Evolutionary conservation across 2,329 filamentous ascomycete species (phyloP).

Genomic region (Botrytis tulipae): DNA sequence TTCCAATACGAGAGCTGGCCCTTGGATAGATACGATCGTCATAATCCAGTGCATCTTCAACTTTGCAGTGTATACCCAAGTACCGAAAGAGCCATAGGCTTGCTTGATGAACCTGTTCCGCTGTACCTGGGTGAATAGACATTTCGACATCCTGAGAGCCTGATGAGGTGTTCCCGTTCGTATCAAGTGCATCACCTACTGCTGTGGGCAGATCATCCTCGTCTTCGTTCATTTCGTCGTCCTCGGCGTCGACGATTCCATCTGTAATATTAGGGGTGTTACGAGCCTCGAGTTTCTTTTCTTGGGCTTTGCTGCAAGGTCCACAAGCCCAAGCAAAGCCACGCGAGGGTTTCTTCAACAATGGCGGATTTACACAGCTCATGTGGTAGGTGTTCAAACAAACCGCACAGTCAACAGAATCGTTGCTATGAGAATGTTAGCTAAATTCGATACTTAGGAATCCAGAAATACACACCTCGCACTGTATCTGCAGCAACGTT

Average conservation of each 20-base stretch:
- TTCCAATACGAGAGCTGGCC: constrained; percentile 87
- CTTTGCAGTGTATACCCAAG: constrained; percentile 89
- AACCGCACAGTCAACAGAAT: constrained; percentile 96
- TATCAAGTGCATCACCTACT: constrained; percentile 51
- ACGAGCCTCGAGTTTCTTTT: constrained; percentile 85
- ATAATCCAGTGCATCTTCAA: constrained; percentile 93
- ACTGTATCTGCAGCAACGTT: constrained; percentile 86
- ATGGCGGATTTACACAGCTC: constrained; percentile 89
- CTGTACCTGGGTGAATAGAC: constrained; percentile 60
- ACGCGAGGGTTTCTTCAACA: constrained; percentile 93
- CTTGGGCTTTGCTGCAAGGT: constrained; percentile 92
- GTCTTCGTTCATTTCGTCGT: constrained; percentile 63
- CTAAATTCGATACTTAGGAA: constrained; percentile 8
- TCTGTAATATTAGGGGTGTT: constrained; percentile 77
- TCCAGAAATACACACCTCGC: constrained; percentile 66
- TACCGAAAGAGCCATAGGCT: constrained; percentile 97
- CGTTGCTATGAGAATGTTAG: constrained; percentile 58
- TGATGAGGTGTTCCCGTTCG: constrained; percentile 57
- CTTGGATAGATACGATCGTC: constrained; percentile 97
- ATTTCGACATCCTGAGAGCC: constrained; percentile 56
- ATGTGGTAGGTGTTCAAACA: constrained; percentile 97
- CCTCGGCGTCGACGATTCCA: constrained; percentile 60
- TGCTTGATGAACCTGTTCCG: constrained; percentile 87
- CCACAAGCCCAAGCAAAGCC: constrained; percentile 98
- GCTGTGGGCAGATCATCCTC: constrained; percentile 65